phyloP scores from a whole-genome alignment of 2,329 filamentous ascomycete genomes.

The Coleophoma crateriformis region DNA sequence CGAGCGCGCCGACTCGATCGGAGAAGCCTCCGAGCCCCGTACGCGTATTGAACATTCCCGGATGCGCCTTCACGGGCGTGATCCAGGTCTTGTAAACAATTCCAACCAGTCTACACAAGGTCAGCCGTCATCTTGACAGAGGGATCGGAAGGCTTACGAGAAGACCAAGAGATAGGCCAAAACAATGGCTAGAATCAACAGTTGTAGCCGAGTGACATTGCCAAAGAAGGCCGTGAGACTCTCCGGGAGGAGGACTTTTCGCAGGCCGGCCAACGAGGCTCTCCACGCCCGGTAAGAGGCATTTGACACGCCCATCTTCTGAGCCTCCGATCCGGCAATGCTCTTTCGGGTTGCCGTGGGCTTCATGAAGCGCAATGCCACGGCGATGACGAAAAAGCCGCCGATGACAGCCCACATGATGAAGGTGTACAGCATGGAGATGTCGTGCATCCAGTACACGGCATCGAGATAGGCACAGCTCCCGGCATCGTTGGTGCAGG shows the following conservation, averaged over 20 bases:
- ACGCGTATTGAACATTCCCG: constrained; percentile 55
- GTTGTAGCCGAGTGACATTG: constrained; percentile 61
- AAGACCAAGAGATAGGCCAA: constrained; percentile 60
- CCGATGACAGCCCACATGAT: constrained; percentile 51
- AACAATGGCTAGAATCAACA: constrained; percentile 53
- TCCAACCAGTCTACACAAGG: constrained; percentile 44
- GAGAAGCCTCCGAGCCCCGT: constrained; percentile 61
- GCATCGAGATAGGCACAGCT: constrained; percentile 52
- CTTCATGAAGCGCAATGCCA: constrained; percentile 25
- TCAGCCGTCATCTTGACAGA: neutral
- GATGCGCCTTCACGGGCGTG: constrained; percentile 54
- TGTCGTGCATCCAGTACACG: constrained; percentile 47
- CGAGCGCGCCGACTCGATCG: constrained; percentile 64
- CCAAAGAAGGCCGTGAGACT: constrained; percentile 54
- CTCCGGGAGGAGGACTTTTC: constrained; percentile 54
- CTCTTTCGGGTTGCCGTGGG: constrained; percentile 13
- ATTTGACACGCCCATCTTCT: constrained; percentile 13
- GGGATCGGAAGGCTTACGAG: constrained; percentile 35
- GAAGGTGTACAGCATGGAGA: constrained; percentile 48
- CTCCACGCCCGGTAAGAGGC: constrained; percentile 17
- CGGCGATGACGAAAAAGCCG: constrained; percentile 37
- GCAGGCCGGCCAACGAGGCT: constrained; percentile 5
- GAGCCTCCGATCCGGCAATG: constrained; percentile 18
- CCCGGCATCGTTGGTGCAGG: constrained; percentile 51
- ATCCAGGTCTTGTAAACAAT: constrained; percentile 65